phyloP scores from a whole-genome alignment of 1,284 basidiomycete species.

The Heimioporus retisporus region DNA sequence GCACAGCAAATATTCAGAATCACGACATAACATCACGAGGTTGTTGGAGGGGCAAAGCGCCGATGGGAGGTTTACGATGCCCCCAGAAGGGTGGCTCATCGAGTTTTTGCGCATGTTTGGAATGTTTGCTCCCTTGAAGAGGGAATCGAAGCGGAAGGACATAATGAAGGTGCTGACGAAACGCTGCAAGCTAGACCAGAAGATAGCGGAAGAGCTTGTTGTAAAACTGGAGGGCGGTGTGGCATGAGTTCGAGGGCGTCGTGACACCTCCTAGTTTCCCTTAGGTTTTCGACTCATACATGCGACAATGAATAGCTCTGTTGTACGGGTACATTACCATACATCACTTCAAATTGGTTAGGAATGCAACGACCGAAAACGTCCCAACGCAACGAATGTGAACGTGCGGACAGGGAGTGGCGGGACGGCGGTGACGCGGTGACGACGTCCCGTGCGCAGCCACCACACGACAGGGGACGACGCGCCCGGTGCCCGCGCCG shows the following conservation, averaged over 20 bases:
- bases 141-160: slow-evolving; percentile 33
- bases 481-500: too few relatives aligned
- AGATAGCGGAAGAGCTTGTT: slow-evolving; percentile 32
- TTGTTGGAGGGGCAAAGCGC: slow-evolving; percentile 26
- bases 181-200: slow-evolving; percentile 35
- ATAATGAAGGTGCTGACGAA: slow-evolving; percentile 35
- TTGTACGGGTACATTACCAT: background rate
- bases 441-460: too few relatives aligned
- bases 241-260: background rate
- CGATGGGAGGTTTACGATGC: slow-evolving; percentile 38
- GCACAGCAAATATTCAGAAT: slow-evolving; percentile 40
- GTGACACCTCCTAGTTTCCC: background rate
- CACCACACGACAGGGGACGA: too few relatives aligned
- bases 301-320: slow-evolving; percentile 18
- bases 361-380: too few relatives aligned
- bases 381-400: too few relatives aligned
- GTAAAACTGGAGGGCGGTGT: slow-evolving; percentile 18
- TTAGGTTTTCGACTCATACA: slow-evolving; percentile 12
- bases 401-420: too few relatives aligned
- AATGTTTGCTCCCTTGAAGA: slow-evolving; percentile 34
- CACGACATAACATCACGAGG: slow-evolving; percentile 24
- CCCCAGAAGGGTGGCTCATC: slow-evolving; percentile 37
- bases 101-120: slow-evolving; percentile 38
- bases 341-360: background rate
- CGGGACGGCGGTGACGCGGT: too few relatives aligned